Evolutionary conservation across 768 basidiomycete genomes (phyloP), one percentile per base, ranked within the genome.

Genomic region (Kwoniella mangroviensis): DNA sequence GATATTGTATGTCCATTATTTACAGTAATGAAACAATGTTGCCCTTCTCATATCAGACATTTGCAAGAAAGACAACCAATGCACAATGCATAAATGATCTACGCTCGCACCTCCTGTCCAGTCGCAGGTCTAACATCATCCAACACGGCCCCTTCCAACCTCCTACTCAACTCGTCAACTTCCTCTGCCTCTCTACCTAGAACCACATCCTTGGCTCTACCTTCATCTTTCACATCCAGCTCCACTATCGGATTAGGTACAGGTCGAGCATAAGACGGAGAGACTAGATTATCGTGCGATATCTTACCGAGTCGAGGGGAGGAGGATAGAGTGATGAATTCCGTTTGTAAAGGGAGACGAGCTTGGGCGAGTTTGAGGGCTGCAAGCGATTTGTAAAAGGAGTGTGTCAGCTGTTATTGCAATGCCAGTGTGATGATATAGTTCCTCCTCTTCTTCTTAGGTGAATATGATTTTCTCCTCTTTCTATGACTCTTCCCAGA

Each of bases 291-390:
- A 9, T 75, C 45, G 41, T 63, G 58, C 45, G 77, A 65, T 49
- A 80, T 67, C 13, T 49, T 40, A 11, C 82, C 82, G 4, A 81
- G 73, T 24, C 93, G 88, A 49, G 94, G 90, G 3, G 89, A 89
- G 0, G 91, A 85, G 13, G 85, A 79, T 13, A 86, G 86, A 71
- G 85, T 87, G 70, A 98, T 90, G 82, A 98, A 94, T 81, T 98
- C 95, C 84, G 92, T 93, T 60, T 86, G 86, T 0, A 92, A 90
- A 0, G 96, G 95, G 15, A 98, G 87, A 81, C 94, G 96, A 49
- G 88, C 89, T 19, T 91, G 86, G n/a, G 93, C 95, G 71, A 92
- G 90, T 34, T 92, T 90, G 56, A 98, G 88, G 17, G 92, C 95
- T 97, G 68, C 12, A n/a, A 9, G 58, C 4, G 19, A 13, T 41